Conservation (phyloP, 495 filamentous ascomycete genomes). For the Penicillium lividum region DNA sequence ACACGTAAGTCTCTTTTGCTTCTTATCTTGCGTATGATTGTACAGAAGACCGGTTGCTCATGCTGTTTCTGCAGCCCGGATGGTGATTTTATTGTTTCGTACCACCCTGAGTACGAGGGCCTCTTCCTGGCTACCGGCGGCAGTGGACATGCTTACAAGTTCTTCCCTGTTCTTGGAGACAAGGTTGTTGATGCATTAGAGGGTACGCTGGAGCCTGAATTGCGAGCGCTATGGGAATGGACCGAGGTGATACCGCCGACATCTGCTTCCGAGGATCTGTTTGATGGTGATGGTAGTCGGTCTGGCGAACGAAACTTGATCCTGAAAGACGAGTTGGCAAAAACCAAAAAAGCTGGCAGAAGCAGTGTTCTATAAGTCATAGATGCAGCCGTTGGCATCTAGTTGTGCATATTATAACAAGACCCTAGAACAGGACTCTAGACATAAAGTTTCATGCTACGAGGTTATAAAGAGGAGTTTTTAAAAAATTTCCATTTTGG, state of each 20-base stretch:
- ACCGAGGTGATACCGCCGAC: slow-evolving; percentile 24
- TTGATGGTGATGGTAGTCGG: slow-evolving; percentile 55
- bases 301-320: slow-evolving; percentile 30
- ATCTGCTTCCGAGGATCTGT: slow-evolving; percentile 29
- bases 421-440: too few species aligned
- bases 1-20: slow-evolving; percentile 56
- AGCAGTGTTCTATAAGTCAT: slow-evolving; percentile 26
- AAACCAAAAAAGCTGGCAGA: slow-evolving; percentile 31
- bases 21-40: not conserved
- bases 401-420: not conserved
- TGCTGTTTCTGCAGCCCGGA: slow-evolving; percentile 43
- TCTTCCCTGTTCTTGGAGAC: slow-evolving; percentile 81
- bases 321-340: slow-evolving; percentile 45
- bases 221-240: slow-evolving; percentile 72
- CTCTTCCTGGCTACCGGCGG: slow-evolving; percentile 84
- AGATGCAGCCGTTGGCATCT: not conserved
- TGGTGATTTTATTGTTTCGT: slow-evolving; percentile 78
- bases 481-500: slow-evolving; percentile 17
- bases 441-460: too few species aligned
- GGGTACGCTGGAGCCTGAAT: slow-evolving; percentile 55
- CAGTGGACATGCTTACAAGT: slow-evolving; percentile 87
- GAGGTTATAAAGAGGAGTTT: slow-evolving; percentile 18
- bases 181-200: slow-evolving; percentile 70
- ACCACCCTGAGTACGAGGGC: slow-evolving; percentile 65
- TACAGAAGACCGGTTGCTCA: not conserved